A percentile compares a stretch with the other conserved stretches of the same genome.
Evolutionary conservation across 2,329 filamentous ascomycete genomes (phyloP).

Genomic region (Colletotrichum tamarilloi): DNA sequence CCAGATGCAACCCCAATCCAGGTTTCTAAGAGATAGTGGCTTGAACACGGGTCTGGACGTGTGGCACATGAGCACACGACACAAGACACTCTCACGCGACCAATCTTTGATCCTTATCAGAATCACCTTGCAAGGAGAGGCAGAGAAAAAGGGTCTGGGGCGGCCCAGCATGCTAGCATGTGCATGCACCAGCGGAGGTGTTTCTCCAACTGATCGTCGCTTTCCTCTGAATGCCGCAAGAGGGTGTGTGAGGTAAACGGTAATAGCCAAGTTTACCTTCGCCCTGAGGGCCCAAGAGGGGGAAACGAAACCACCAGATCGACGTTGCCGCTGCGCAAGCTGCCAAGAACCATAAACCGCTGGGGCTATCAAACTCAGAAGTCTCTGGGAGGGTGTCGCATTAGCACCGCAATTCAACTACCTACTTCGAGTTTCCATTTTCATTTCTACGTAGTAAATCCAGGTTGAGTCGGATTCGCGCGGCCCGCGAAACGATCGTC

Average conservation of each 20-base stretch:
- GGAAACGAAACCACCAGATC: constrained; percentile 7
- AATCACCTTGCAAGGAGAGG: background rate
- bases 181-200: background rate
- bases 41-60: constrained; percentile 15
- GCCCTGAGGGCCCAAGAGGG: background rate
- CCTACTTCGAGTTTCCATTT: background rate
- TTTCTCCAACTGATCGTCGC: constrained; percentile 29
- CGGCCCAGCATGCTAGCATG: background rate
- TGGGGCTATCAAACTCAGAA: constrained; percentile 18
- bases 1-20: constrained; percentile 13
- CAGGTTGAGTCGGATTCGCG: background rate
- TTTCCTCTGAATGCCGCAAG: background rate
- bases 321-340: constrained; percentile 23
- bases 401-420: background rate
- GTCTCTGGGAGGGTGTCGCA: background rate
- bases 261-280: background rate
- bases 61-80: constrained; percentile 34
- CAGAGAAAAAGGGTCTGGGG: background rate
- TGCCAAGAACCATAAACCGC: constrained; percentile 4
- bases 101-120: background rate
- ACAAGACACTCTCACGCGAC: constrained; percentile 24
- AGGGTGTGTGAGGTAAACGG: background rate
- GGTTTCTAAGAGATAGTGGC: constrained; percentile 7
- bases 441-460: background rate
- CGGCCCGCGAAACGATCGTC: background rate